These are phyloP conservation scores for Fusarium tjaetaba DNA, from an alignment of 2,329 filamentous ascomycete species.

Conservation along the genomic window DNA sequence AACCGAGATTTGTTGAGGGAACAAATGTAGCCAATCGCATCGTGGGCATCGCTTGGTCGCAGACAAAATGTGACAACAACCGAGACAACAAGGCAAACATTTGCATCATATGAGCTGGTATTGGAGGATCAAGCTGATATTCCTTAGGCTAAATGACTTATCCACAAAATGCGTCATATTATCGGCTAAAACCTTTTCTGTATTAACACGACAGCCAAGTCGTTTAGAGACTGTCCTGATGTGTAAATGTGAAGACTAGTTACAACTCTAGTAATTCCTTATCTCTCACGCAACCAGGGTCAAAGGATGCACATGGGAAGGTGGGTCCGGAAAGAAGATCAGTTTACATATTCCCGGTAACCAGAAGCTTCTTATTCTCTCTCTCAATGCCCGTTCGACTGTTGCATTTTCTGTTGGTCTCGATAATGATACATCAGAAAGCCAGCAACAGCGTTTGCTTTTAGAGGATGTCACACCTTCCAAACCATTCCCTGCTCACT, in stretches of 20 bases:
- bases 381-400: neutral
- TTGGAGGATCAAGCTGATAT: neutral
- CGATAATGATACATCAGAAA: neutral
- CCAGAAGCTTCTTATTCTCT: neutral
- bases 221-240: neutral
- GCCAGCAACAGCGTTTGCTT: neutral
- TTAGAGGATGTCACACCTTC: neutral
- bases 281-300: neutral
- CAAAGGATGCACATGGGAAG: neutral
- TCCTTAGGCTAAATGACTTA: neutral
- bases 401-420: neutral
- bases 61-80: neutral
- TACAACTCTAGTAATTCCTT: neutral
- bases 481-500: neutral
- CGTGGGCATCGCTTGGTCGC: neutral
- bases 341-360: neutral
- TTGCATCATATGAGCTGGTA: neutral
- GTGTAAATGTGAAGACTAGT: neutral
- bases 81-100: neutral
- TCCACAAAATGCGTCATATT: neutral
- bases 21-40: neutral
- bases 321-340: neutral
- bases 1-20: constrained; percentile 5
- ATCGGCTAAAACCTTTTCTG: neutral
- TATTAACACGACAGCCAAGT: neutral